Evolutionary conservation across 2,329 filamentous ascomycete genomes (phyloP).

Genomic region (Parastagonospora avenae): DNA sequence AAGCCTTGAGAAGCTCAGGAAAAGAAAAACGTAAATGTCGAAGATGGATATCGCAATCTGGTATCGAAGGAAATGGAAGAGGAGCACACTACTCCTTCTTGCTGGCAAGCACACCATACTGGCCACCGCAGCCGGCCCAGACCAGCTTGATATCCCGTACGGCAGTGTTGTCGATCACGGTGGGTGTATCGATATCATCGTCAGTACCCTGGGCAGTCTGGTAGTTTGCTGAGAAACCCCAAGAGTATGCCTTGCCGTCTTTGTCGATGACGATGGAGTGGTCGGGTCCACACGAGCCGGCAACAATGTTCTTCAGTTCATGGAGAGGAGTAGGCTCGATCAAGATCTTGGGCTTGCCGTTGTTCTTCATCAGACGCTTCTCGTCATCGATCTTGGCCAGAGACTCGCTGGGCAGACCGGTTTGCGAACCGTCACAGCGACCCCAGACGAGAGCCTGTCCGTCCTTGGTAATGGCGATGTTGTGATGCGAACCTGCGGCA

Average conservation of each 20-base stretch:
- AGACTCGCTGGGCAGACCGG: slow-evolving; percentile 46
- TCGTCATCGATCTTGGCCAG: slow-evolving; percentile 48
- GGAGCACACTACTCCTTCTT: slow-evolving; percentile 23
- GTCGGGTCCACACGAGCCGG: slow-evolving; percentile 70
- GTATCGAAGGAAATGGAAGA: slow-evolving; percentile 1
- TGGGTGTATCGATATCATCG: slow-evolving; percentile 81
- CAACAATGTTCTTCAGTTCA: slow-evolving; percentile 61
- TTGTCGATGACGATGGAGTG: slow-evolving; percentile 73
- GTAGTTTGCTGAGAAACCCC: slow-evolving; percentile 82
- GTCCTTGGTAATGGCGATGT: slow-evolving; percentile 60
- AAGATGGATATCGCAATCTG: slow-evolving; percentile 14
- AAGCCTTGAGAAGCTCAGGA: neutral
- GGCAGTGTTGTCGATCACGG: slow-evolving; percentile 82
- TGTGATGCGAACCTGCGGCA: slow-evolving; percentile 77
- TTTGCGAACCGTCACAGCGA: slow-evolving; percentile 63
- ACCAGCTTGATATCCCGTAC: slow-evolving; percentile 75
- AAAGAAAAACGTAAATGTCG: slow-evolving; percentile 5
- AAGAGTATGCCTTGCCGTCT: slow-evolving; percentile 73
- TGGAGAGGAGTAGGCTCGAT: slow-evolving; percentile 66
- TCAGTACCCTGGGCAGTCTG: slow-evolving; percentile 78
- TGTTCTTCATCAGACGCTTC: slow-evolving; percentile 55
- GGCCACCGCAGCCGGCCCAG: slow-evolving; percentile 85
- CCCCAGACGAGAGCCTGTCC: slow-evolving; percentile 66
- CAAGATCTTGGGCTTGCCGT: slow-evolving; percentile 72
- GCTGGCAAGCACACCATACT: slow-evolving; percentile 71